phyloP scores from a whole-genome alignment of 179 eudicot genomes.

The Beta lomatogona region DNA sequence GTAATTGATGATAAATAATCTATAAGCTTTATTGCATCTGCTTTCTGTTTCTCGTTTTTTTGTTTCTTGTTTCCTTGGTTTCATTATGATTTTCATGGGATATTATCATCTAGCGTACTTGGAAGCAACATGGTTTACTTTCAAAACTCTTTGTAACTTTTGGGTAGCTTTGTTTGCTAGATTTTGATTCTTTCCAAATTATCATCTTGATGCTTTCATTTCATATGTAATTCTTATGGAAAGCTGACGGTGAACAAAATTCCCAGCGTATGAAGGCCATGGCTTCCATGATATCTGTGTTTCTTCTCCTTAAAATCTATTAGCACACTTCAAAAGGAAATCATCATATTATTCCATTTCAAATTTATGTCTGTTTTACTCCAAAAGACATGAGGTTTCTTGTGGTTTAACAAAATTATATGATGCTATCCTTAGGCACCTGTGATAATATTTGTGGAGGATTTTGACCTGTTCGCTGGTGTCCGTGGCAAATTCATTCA shows the following conservation, averaged over 20 bases:
- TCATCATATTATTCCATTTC: background rate
- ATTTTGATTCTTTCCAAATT: background rate
- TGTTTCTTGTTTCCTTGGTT: background rate
- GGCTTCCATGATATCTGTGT: background rate
- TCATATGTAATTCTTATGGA: background rate
- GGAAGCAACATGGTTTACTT: background rate
- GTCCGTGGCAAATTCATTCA: conserved; percentile 87
- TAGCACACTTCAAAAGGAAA: background rate
- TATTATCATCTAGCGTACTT: background rate
- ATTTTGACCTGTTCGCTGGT: conserved; percentile 92
- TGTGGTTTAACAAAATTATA: conserved; percentile 9
- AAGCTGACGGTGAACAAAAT: background rate
- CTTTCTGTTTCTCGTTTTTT: background rate
- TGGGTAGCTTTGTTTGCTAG: background rate
- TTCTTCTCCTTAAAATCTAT: background rate
- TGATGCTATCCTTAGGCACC: conserved; percentile 67
- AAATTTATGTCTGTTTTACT: background rate
- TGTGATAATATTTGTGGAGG: conserved; percentile 91
- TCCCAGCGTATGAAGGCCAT: background rate
- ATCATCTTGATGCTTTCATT: background rate
- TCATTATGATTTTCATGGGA: background rate
- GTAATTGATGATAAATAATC: background rate
- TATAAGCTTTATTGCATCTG: background rate
- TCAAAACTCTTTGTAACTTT: background rate
- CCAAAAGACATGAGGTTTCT: background rate